Conservation (phyloP, 768 basidiomycete genomes). For the Lactarius sp. region DNA sequence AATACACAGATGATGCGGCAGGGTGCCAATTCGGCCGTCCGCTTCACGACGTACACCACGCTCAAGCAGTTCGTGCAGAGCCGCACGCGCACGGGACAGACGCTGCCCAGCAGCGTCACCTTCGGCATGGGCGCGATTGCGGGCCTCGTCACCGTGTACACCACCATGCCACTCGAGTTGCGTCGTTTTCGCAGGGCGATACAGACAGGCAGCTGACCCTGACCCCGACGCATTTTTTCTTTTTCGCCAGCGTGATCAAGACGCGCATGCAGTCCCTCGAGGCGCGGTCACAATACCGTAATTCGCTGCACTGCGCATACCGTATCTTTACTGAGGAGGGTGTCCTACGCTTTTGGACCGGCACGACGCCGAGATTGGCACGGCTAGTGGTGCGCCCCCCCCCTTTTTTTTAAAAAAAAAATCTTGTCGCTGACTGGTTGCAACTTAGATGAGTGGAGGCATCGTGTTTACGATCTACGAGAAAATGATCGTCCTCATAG, state of each 20-base stretch:
- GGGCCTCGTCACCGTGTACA: constrained; percentile 91
- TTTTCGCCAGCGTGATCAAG: constrained; percentile 74
- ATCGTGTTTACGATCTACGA: constrained; percentile 94
- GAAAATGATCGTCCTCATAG: constrained; percentile 57
- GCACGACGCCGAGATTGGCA: constrained; percentile 85
- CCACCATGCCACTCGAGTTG: constrained; percentile 82
- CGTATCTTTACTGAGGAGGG: constrained; percentile 94
- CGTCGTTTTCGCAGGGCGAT: not conserved
- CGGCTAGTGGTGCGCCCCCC: constrained; percentile 68
- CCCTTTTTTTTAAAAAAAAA: not conserved
- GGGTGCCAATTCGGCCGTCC: constrained; percentile 94
- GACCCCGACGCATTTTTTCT: not conserved
- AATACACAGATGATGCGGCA: constrained; percentile 83
- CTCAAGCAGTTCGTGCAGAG: constrained; percentile 92
- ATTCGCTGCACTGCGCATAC: constrained; percentile 94
- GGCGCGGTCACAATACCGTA: constrained; percentile 79
- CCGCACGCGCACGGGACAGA: constrained; percentile 74
- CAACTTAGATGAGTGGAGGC: constrained; percentile 80
- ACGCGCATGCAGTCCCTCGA: constrained; percentile 95
- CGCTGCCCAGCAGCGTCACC: constrained; percentile 80
- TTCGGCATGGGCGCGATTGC: constrained; percentile 94
- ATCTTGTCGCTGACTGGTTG: not conserved
- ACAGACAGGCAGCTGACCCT: not conserved
- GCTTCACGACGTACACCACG: constrained; percentile 93
- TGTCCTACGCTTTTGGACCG: constrained; percentile 89